These are phyloP conservation scores for Pseudocercospora eumusae DNA, from an alignment of 2,329 filamentous ascomycete species.

Conservation along the genomic window DNA sequence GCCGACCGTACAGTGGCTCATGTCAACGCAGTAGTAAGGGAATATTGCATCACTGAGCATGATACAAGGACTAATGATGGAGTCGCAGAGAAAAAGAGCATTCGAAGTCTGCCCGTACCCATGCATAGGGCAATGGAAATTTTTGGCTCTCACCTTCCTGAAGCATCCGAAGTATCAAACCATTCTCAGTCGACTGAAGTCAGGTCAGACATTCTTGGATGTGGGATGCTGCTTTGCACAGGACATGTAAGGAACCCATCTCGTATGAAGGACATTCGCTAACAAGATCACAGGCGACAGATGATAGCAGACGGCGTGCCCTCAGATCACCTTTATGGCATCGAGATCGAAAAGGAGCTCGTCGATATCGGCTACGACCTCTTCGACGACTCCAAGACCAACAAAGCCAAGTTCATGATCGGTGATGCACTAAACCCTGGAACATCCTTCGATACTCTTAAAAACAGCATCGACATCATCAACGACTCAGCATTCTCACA, in stretches of 20 bases:
- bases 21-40: background rate
- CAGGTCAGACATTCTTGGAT: constrained; percentile 45
- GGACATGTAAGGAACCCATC: background rate
- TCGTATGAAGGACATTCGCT: background rate
- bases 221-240: constrained; percentile 43
- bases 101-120: constrained; percentile 28
- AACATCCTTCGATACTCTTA: background rate
- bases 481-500: constrained; percentile 9
- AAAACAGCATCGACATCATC: constrained; percentile 4
- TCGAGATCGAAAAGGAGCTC: constrained; percentile 40
- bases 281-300: no score
- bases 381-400: constrained; percentile 37
- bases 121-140: constrained; percentile 28
- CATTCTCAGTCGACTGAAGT: constrained; percentile 31
- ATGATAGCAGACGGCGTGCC: constrained; percentile 43
- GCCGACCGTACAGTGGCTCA: background rate
- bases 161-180: constrained; percentile 30
- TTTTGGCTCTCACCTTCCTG: constrained; percentile 31
- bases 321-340: constrained; percentile 38
- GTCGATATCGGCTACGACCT: constrained; percentile 44
- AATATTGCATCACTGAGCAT: background rate
- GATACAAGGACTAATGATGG: background rate
- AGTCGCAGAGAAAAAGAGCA: constrained; percentile 21
- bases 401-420: constrained; percentile 2
- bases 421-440: background rate